A percentile compares a stretch with the other conserved stretches of the same genome.
Conservation (phyloP, 805 yeast genomes). For the Jamesozyma piceae region DNA sequence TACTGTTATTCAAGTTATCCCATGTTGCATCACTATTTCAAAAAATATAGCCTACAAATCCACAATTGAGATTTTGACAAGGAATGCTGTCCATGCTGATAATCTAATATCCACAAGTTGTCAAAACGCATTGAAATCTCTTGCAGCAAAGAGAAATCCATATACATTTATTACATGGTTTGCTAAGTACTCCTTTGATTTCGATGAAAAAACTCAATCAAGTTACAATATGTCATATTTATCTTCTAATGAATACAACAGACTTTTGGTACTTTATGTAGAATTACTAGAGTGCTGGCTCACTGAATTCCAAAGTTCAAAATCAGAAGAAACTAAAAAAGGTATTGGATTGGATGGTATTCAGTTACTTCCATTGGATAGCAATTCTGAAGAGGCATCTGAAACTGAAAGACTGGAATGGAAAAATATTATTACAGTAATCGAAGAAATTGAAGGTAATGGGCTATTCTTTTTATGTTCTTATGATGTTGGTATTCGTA, state of each 20-base stretch:
- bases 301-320: slow-evolving; percentile 42
- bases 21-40: slow-evolving; percentile 51
- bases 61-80: slow-evolving; percentile 64
- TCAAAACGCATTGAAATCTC: slow-evolving; percentile 47
- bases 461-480: slow-evolving; percentile 88
- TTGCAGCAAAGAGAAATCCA: slow-evolving; percentile 64
- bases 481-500: slow-evolving; percentile 68
- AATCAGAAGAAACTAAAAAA: slow-evolving; percentile 24
- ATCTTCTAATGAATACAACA: slow-evolving; percentile 51
- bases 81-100: slow-evolving; percentile 66
- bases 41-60: slow-evolving; percentile 47
- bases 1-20: slow-evolving; percentile 57
- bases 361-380: slow-evolving; percentile 16
- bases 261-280: slow-evolving; percentile 58
- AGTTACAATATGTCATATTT: slow-evolving; percentile 49
- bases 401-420: slow-evolving; percentile 60
- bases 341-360: slow-evolving; percentile 28
- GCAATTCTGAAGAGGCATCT: slow-evolving; percentile 16
- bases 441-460: slow-evolving; percentile 93
- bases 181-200: slow-evolving; percentile 71
- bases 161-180: slow-evolving; percentile 61
- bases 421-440: slow-evolving; percentile 70
- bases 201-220: slow-evolving; percentile 58
- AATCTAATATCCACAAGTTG: slow-evolving; percentile 55
- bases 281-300: slow-evolving; percentile 80